Percentiles rank a stretch among this genome's conserved stretches.
phyloP scores from a whole-genome alignment of 2,329 filamentous ascomycete species.

The Tolypocladium amazonense region DNA sequence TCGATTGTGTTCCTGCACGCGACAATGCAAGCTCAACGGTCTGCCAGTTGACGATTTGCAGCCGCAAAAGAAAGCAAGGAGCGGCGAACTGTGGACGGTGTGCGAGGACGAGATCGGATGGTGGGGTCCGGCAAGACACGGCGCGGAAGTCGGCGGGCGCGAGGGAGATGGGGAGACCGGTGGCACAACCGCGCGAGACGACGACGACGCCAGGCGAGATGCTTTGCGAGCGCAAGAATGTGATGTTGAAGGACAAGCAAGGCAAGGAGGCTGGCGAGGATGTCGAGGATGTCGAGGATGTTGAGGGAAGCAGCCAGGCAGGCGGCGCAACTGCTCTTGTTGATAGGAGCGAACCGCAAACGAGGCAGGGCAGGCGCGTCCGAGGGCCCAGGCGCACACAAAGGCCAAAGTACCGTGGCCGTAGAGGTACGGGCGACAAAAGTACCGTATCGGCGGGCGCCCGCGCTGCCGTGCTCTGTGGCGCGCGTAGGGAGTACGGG shows the following conservation, averaged over 20 bases:
- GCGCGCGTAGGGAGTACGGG: background rate
- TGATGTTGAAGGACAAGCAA: background rate
- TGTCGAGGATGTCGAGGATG: no score
- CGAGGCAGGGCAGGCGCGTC: background rate
- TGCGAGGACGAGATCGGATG: constrained; percentile 1
- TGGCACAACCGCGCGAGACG: background rate
- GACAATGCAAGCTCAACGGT: background rate
- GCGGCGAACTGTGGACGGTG: background rate
- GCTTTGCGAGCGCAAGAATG: background rate
- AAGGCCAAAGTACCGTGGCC: background rate
- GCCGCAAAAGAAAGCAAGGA: constrained; percentile 1
- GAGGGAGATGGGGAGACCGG: background rate
- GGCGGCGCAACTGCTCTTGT: background rate
- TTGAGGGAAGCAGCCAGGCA: background rate
- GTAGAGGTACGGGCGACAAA: background rate
- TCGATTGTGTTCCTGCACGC: background rate
- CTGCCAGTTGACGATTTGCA: background rate
- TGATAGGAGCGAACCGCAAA: background rate
- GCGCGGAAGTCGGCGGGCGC: constrained; percentile 1
- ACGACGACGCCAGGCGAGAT: background rate
- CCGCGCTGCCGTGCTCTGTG: background rate
- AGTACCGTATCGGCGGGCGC: background rate
- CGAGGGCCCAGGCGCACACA: background rate
- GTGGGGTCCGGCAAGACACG: constrained; percentile 2
- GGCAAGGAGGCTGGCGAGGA: no score